Percentiles rank a stretch among this genome's conserved stretches.
These are phyloP conservation scores for Wickerhamiella nectarea DNA, from an alignment of 805 yeast species.

Conservation along the genomic window DNA sequence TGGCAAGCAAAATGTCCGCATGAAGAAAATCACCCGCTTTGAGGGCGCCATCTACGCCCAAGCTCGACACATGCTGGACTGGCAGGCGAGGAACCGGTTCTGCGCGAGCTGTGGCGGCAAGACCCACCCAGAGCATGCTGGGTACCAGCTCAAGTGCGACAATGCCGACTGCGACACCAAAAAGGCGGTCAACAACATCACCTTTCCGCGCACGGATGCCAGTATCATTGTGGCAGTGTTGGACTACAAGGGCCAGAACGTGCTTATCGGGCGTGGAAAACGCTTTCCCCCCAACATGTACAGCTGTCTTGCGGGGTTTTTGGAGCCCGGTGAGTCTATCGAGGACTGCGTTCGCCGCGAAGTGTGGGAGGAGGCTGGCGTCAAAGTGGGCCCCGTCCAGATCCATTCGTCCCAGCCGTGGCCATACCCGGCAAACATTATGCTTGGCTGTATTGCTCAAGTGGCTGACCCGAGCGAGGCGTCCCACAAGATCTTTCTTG, in stretches of 20 bases:
- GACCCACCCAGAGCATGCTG: constrained; percentile 31
- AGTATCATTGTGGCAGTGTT: constrained; percentile 73
- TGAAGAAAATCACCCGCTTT: constrained; percentile 12
- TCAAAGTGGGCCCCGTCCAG: constrained; percentile 41
- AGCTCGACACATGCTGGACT: constrained; percentile 71
- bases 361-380: constrained; percentile 93
- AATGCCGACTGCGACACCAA: constrained; percentile 26
- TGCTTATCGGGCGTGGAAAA: constrained; percentile 58
- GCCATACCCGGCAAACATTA: constrained; percentile 90
- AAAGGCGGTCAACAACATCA: constrained; percentile 50
- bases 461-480: constrained; percentile 39
- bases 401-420: constrained; percentile 80
- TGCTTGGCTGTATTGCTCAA: constrained; percentile 90
- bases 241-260: constrained; percentile 42
- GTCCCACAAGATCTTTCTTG: constrained; percentile 39
- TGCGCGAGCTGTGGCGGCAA: constrained; percentile 77
- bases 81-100: constrained; percentile 58
- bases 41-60: constrained; percentile 59
- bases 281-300: constrained; percentile 53
- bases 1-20: not conserved
- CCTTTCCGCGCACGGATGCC: constrained; percentile 88
- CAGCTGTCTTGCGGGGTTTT: constrained; percentile 85
- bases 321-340: constrained; percentile 88
- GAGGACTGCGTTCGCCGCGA: constrained; percentile 82
- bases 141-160: constrained; percentile 27